Evolutionary conservation across 257 asterid genomes (phyloP), one percentile per base, ranked within the genome.

Genomic region (Prunella vulgaris): DNA sequence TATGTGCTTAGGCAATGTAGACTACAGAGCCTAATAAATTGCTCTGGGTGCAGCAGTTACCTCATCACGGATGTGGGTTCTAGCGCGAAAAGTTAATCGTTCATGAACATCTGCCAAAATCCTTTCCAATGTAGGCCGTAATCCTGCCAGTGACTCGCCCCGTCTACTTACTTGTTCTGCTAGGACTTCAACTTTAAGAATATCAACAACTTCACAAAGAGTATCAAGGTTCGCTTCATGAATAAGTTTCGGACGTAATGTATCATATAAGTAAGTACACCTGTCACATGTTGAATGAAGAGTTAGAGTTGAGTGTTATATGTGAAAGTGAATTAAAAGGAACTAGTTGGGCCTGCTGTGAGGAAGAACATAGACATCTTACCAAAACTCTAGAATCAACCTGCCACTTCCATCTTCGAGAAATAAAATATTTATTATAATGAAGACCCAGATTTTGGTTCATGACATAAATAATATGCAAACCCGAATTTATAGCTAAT

Each of bases 171-270:
- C 82, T 75, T 91, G 95, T 79, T 94, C 97, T 68, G 96, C 96
- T 60, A 94, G 84, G 75, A 94, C 97, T 82, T 91, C 97, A 60
- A 94, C 90, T 82, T 91, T 91, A 62, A 94, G 90, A 82, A 94
- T 91, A 76, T 91, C 93, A 75, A 94, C 96, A 54, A 94, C 89
- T 73, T 94, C 97, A 78, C 99, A 94, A 67, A 94, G 97, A 74
- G 81, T 83, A 86, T 94, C 99, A 78, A 94, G 88, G 83, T 87
- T 91, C 62, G 93, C 92, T 85, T 94, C 99, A 74, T 94, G 97
- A 79, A 91, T 91, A 66, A 94, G 97, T 79, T 86, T 94, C 18
- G 97, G 97, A 30, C 97, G 90, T 66, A 91, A 79, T 33, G 95
- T 94, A 76, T 94, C 99, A 81, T 89, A 94, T 80, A 94, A 78